Evolutionary conservation across 441 rosid genomes (phyloP).

Genomic region (Biscutella auriculata): DNA sequence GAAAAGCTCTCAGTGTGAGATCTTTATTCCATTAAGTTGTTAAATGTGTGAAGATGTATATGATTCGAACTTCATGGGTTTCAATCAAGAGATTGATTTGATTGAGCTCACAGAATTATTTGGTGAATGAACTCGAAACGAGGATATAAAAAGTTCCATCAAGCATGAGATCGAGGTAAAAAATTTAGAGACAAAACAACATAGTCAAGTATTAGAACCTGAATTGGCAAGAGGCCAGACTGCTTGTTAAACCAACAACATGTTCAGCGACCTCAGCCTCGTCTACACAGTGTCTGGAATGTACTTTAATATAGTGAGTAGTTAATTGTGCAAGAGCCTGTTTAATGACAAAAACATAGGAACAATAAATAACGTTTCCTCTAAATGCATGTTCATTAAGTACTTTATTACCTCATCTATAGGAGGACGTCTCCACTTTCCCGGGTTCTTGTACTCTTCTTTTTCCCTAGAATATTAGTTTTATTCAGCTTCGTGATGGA

Average conservation of each 20-base stretch:
- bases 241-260: conserved; percentile 69
- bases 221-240: conserved; percentile 80
- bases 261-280: conserved; percentile 96
- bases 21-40: background rate
- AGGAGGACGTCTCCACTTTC: conserved; percentile 56
- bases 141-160: background rate
- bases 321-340: conserved; percentile 72
- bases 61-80: background rate
- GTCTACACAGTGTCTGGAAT: conserved; percentile 76
- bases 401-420: conserved; percentile 59
- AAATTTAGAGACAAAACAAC: background rate
- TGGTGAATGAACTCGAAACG: background rate
- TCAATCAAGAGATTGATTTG: background rate
- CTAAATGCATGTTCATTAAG: background rate
- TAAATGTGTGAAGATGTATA: background rate
- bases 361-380: background rate
- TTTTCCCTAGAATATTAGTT: conserved; percentile 49
- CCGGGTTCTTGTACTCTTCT: conserved; percentile 67
- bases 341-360: background rate
- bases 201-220: conserved; percentile 30
- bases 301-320: conserved; percentile 56
- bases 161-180: background rate
- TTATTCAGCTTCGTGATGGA: conserved; percentile 3
- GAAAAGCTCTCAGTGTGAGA: background rate
- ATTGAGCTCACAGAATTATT: background rate